Conservation (phyloP, 768 basidiomycete species). For the Auriscalpium vulgare region DNA sequence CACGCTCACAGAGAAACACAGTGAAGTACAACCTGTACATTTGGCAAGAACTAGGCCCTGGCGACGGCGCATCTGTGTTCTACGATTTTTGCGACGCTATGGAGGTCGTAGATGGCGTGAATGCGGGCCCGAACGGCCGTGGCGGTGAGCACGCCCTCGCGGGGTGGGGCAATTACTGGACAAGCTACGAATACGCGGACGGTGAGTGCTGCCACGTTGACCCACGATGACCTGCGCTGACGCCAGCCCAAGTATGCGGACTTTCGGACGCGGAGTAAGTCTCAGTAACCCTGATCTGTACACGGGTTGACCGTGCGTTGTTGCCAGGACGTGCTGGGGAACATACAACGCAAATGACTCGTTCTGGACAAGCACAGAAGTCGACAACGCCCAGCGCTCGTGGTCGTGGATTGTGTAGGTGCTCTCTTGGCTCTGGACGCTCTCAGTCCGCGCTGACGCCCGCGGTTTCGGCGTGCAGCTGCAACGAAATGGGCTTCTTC, state of each 20-base stretch:
- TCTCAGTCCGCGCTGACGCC: background rate
- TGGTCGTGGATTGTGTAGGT: constrained; percentile 65
- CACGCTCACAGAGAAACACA: constrained; percentile 3
- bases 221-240: background rate
- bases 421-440: background rate
- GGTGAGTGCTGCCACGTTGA: constrained; percentile 28
- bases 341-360: constrained; percentile 30
- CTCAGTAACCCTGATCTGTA: too few relatives aligned
- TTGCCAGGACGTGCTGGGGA: constrained; percentile 30
- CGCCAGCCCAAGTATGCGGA: constrained; percentile 40
- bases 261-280: constrained; percentile 19
- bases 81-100: constrained; percentile 61
- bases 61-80: constrained; percentile 39
- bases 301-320: constrained; percentile 26
- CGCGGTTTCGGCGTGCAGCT: constrained; percentile 28
- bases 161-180: constrained; percentile 58
- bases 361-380: constrained; percentile 45
- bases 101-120: constrained; percentile 50
- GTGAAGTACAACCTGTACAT: constrained; percentile 48
- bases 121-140: constrained; percentile 46
- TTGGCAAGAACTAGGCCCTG: constrained; percentile 58
- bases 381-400: constrained; percentile 51
- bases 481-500: constrained; percentile 57
- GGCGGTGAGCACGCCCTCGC: constrained; percentile 54
- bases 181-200: constrained; percentile 31